Base-by-base conservation (phyloP, 768 basidiomycete species). In the Amanita exitialis region DNA sequence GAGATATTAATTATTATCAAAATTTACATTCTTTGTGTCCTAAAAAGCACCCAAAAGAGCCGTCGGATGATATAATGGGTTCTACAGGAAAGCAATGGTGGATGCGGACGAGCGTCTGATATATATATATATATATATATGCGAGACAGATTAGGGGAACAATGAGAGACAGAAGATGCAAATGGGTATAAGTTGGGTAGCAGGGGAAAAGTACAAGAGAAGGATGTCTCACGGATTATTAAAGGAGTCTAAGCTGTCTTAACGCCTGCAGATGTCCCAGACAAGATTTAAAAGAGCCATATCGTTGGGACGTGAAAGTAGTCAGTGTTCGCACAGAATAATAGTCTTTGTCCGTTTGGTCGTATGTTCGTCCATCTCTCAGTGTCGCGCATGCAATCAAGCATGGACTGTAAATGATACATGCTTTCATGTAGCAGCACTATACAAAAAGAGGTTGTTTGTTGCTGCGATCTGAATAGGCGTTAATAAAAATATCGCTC, bases 381-480 rank as follows among this genome's bases (percentile, higher is more conserved):
- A 51, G 41, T 28, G 42, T 51, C 28, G 42, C 37, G 30, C 41
- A 44, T 44, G 42, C 41, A 30, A 44, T 44, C 43, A 44, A 36
- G 50, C 43, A 44, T 43, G 50, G 35, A 28, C 28, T 23, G 37
- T 49, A 39, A 44, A 44, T 36, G 50, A 36, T 32, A 51, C 41
- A 51, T 44, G 50, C 50, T 51, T 30, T 51, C 50, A 51, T 51
- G 50, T 51, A 47, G 78, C 78, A 58, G 79, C 83, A 67, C 83
- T 86, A 70, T 86, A 86, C 67, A 89, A 71, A 78, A 86, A 94
- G 69, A 96, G 71, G 69, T 96, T 96, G 77, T 96, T 96, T 60
- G 93, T 97, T 38, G 93, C 93, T 46, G 93, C 93, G 64, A 97
- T 94, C 90, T 94, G 58, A 53, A 23, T 44, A 32, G 47, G 42